phyloP scores from a whole-genome alignment of 164 flowering plant species.

The Taxillus chinensis region DNA sequence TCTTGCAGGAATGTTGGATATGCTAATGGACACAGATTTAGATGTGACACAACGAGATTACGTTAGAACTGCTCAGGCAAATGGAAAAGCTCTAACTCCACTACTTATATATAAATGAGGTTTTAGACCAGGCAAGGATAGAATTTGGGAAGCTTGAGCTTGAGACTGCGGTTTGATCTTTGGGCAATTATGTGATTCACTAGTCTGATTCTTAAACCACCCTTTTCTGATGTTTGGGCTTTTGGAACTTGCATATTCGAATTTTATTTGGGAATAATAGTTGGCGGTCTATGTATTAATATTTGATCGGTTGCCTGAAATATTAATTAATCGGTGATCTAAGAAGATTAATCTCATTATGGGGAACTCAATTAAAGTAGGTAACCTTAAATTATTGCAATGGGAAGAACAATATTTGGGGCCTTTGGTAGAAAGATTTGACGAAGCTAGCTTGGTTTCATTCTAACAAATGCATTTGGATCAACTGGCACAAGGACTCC shows the following conservation, averaged over 20 bases:
- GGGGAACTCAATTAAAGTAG: conserved; percentile 94
- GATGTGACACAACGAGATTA: conserved; percentile 88
- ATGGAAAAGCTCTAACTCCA: conserved; percentile 88
- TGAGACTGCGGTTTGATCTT: conserved; percentile 67
- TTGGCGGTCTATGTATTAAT: conserved; percentile 76
- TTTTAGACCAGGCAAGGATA: conserved; percentile 91
- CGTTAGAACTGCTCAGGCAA: conserved; percentile 81
- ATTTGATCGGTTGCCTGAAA: conserved; percentile 72
- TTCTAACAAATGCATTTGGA: conserved; percentile 44
- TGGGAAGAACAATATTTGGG: too few relatives aligned
- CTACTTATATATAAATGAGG: too few relatives aligned
- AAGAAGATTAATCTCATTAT: conserved; percentile 91
- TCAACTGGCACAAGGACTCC: conserved; percentile 17
- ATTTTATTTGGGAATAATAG: too few relatives aligned
- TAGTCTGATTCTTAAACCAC: too few relatives aligned
- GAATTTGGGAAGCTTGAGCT: conserved; percentile 97
- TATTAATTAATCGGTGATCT: conserved; percentile 86
- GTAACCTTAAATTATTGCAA: too few relatives aligned
- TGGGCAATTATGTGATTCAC: conserved; percentile 63
- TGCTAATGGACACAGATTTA: conserved; percentile 88
- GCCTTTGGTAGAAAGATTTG: too few relatives aligned
- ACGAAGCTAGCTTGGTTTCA: too few relatives aligned
- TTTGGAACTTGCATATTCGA: too few relatives aligned
- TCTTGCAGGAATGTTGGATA: conserved; percentile 76
- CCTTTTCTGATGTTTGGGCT: too few relatives aligned